Evolutionary conservation across 176 grass and related monocot genomes (phyloP).

Genomic region (Aegilops bicornis): DNA sequence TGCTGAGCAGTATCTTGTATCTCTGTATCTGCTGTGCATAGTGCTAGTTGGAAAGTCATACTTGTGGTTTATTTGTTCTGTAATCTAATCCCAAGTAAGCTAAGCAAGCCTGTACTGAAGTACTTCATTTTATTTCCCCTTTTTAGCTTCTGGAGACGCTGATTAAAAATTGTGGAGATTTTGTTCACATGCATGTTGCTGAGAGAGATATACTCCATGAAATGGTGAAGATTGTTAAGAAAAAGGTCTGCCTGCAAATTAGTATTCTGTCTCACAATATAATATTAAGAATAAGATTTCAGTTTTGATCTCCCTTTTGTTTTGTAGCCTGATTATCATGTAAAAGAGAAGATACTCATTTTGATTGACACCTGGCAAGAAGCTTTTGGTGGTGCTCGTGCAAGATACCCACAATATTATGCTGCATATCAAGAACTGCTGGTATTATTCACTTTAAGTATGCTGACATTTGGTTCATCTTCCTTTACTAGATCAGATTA

Average conservation of each 20-base stretch:
- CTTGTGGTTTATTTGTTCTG: constrained; percentile 10
- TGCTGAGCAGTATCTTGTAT: not conserved
- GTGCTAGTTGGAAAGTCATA: not conserved
- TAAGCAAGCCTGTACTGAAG: constrained; percentile 15
- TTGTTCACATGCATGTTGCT: constrained; percentile 91
- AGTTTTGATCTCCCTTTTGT: constrained; percentile 19
- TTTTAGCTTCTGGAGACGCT: constrained; percentile 81
- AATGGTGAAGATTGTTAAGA: constrained; percentile 98
- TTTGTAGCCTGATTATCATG: constrained; percentile 56
- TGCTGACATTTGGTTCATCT: not conserved
- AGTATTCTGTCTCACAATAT: not conserved
- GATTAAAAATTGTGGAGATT: constrained; percentile 96
- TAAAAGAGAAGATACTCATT: constrained; percentile 64
- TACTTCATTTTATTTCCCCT: constrained; percentile 33
- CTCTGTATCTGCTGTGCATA: not conserved
- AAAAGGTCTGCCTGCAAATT: constrained; percentile 55
- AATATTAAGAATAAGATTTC: not conserved
- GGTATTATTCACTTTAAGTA: constrained; percentile 45
- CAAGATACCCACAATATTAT: constrained; percentile 92
- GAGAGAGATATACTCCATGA: constrained; percentile 85
- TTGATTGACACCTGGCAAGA: constrained; percentile 97
- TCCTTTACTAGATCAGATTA: not conserved
- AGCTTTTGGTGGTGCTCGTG: constrained; percentile 88
- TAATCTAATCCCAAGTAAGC: not conserved
- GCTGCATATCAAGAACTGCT: constrained; percentile 77